A percentile compares a stretch with the other conserved stretches of the same genome.
Conservation (phyloP, 2,329 filamentous ascomycete species). For the Aspergillus versicolor region DNA sequence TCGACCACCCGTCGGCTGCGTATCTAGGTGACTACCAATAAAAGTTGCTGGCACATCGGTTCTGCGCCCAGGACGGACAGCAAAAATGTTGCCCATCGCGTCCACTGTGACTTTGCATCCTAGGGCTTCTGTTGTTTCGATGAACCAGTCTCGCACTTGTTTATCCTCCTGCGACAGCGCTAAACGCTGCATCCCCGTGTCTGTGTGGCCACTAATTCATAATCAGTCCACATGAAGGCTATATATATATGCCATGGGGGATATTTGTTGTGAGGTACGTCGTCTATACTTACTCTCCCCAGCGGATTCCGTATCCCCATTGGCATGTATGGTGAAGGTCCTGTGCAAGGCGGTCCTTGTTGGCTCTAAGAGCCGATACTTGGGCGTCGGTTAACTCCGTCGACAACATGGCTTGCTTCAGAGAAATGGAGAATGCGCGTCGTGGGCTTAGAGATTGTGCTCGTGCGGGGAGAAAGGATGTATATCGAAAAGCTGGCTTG, state of each 20-base stretch:
- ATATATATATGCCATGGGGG: not conserved
- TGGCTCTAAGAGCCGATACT: conserved; percentile 55
- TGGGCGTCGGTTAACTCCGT: conserved; percentile 51
- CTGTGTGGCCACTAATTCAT: conserved; percentile 44
- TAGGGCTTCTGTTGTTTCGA: conserved; percentile 59
- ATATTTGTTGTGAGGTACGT: not conserved
- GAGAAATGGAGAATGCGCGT: conserved; percentile 15
- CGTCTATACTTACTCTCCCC: conserved; percentile 59
- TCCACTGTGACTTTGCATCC: conserved; percentile 70
- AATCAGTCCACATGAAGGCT: not conserved
- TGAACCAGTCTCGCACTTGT: conserved; percentile 73
- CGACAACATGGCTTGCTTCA: conserved; percentile 33
- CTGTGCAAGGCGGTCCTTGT: conserved; percentile 60
- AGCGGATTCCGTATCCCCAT: conserved; percentile 65
- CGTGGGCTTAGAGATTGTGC: conserved; percentile 3
- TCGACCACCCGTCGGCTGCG: conserved; percentile 53
- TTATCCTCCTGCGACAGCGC: conserved; percentile 71
- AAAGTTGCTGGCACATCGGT: conserved; percentile 63
- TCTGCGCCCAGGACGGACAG: conserved; percentile 62
- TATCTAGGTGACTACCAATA: conserved; percentile 69
- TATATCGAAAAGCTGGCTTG: conserved; percentile 3
- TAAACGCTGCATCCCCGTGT: conserved; percentile 76
- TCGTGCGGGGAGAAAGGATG: not conserved
- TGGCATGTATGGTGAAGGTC: conserved; percentile 66
- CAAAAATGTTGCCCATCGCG: conserved; percentile 79